Conservation (phyloP, 2,329 filamentous ascomycete genomes). For the Cyclaneusma minus region DNA sequence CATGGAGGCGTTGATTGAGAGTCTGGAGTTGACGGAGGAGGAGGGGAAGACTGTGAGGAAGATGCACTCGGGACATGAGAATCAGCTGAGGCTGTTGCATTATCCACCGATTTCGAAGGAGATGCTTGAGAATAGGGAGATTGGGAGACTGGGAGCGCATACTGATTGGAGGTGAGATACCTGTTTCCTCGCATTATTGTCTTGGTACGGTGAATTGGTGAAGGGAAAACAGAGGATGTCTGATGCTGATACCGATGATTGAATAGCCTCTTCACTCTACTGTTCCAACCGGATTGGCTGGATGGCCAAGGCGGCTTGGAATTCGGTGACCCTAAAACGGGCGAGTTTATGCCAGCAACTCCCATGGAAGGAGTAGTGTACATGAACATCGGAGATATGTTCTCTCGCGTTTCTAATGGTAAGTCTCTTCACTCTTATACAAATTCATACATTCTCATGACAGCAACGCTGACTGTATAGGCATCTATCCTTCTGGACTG, state of each 20-base stretch:
- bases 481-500: slow-evolving; percentile 25
- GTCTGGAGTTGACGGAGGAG: slow-evolving; percentile 29
- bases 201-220: too few relatives aligned
- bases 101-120: slow-evolving; percentile 33
- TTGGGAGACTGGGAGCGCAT: slow-evolving; percentile 34
- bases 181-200: neutral
- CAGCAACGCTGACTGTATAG: neutral
- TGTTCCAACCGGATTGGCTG: too few relatives aligned
- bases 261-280: too few relatives aligned
- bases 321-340: slow-evolving; percentile 26
- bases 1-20: slow-evolving; percentile 27
- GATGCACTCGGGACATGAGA: slow-evolving; percentile 38
- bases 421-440: slow-evolving; percentile 6
- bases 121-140: slow-evolving; percentile 24
- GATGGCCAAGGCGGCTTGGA: slow-evolving; percentile 34
- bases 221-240: too few relatives aligned
- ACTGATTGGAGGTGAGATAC: slow-evolving; percentile 33
- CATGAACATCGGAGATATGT: slow-evolving; percentile 32
- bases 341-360: slow-evolving; percentile 24
- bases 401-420: slow-evolving; percentile 35
- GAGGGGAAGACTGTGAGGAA: slow-evolving; percentile 26
- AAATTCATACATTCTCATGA: slow-evolving; percentile 1
- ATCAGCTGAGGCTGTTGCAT: slow-evolving; percentile 44
- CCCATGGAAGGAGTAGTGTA: slow-evolving; percentile 25
- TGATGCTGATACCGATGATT: slow-evolving; percentile 18